Evolutionary conservation across 108 stramenopile species (phyloP).

Genomic region (Epipyxis sp.): DNA sequence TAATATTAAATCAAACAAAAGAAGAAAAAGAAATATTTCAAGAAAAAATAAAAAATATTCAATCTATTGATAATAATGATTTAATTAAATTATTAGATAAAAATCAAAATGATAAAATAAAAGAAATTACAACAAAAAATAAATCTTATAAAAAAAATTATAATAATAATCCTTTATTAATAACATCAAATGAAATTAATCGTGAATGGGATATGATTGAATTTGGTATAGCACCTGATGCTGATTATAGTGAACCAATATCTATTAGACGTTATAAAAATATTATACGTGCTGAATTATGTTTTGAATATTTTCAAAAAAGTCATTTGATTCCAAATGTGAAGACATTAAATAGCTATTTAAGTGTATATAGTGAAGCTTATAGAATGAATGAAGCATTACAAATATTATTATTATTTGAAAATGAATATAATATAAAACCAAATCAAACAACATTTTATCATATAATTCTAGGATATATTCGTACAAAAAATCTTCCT

Average conservation of each 20-base stretch:
- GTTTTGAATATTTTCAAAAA: not conserved
- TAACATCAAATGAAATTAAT: too few relatives aligned
- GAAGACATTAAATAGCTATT: not conserved
- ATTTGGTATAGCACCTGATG: not conserved
- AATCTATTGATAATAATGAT: too few relatives aligned
- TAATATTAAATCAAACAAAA: too few relatives aligned
- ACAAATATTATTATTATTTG: too few relatives aligned
- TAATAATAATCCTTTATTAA: too few relatives aligned
- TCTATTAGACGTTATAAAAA: not conserved
- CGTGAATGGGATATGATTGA: not conserved
- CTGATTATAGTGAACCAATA: not conserved
- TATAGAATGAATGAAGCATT: not conserved
- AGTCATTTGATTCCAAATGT: not conserved
- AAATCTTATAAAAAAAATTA: too few relatives aligned
- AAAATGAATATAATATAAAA: too few relatives aligned
- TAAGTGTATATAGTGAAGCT: not conserved
- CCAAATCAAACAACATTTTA: conserved; percentile 9
- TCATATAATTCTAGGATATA: not conserved
- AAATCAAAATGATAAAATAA: too few relatives aligned
- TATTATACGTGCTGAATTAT: not conserved
- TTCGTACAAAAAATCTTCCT: not conserved
- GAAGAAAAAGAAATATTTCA: too few relatives aligned
- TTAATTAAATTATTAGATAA: too few relatives aligned
- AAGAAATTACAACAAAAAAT: too few relatives aligned
- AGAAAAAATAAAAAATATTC: too few relatives aligned